These are phyloP conservation scores for Debaryomyces singareniensis DNA, from an alignment of 1,139 yeast genomes.

Conservation along the genomic window DNA sequence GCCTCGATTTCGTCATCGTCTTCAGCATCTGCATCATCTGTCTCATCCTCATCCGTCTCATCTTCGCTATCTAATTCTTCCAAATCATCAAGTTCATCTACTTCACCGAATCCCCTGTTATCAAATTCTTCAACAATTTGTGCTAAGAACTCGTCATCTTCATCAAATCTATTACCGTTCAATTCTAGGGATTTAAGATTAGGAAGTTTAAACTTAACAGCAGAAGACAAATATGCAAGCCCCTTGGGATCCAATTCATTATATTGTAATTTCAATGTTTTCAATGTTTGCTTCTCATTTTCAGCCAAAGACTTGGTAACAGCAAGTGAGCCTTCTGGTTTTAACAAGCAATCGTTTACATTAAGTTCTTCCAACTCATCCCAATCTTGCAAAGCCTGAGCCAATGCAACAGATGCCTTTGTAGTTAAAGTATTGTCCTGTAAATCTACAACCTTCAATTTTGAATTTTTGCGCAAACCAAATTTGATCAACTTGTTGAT, in stretches of 20 bases:
- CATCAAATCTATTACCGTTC: slow-evolving; percentile 81
- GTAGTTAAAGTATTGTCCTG: slow-evolving; percentile 93
- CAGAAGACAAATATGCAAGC: slow-evolving; percentile 48
- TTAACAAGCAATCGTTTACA: slow-evolving; percentile 82
- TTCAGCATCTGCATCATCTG: slow-evolving; percentile 43
- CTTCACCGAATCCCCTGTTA: slow-evolving; percentile 68
- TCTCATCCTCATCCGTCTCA: slow-evolving; percentile 68
- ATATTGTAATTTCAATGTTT: slow-evolving; percentile 70
- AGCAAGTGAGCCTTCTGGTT: slow-evolving; percentile 62
- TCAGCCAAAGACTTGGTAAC: slow-evolving; percentile 43
- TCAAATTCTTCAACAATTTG: slow-evolving; percentile 50
- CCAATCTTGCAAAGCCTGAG: slow-evolving; percentile 43
- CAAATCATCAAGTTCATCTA: slow-evolving; percentile 89
- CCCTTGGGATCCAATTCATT: slow-evolving; percentile 76
- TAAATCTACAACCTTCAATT: slow-evolving; percentile 68
- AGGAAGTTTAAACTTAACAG: slow-evolving; percentile 52
- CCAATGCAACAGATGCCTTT: slow-evolving; percentile 49
- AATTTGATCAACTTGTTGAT: slow-evolving; percentile 65
- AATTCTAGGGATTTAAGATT: slow-evolving; percentile 64
- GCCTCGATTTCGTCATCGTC: slow-evolving; percentile 34
- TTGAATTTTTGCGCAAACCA: slow-evolving; percentile 60
- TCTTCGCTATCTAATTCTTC: slow-evolving; percentile 87
- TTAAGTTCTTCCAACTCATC: slow-evolving; percentile 62
- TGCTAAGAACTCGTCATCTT: slow-evolving; percentile 32
- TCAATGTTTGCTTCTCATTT: slow-evolving; percentile 38